Evolutionary conservation across 352 stramenopile genomes (phyloP).

Genomic region (Phytophthora vignae): DNA sequence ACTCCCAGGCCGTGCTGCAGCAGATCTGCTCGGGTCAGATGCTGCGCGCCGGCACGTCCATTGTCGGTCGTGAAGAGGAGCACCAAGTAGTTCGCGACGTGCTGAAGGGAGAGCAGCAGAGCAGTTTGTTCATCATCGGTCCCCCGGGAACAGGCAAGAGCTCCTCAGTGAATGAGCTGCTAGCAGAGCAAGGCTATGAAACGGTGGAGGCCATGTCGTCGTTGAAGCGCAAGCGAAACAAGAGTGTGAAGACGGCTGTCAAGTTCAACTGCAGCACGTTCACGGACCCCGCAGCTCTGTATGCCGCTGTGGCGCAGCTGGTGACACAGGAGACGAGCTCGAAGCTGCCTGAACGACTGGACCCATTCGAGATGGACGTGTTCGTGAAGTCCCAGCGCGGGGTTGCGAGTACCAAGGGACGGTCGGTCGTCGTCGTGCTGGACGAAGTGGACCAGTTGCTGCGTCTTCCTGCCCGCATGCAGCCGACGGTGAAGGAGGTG

Average conservation of each 20-base stretch:
- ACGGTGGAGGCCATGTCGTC: not conserved
- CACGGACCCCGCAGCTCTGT: conserved; percentile 53
- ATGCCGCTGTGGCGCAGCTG: conserved; percentile 42
- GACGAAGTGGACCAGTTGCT: conserved; percentile 78
- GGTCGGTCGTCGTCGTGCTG: conserved; percentile 52
- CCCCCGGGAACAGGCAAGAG: conserved; percentile 77
- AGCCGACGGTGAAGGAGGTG: conserved; percentile 57
- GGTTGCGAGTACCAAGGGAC: not conserved
- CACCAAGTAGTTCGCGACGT: conserved; percentile 47
- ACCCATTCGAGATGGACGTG: conserved; percentile 53
- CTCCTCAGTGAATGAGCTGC: conserved; percentile 58
- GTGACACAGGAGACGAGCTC: conserved; percentile 27
- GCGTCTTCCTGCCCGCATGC: conserved; percentile 47
- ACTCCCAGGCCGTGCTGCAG: conserved; percentile 35
- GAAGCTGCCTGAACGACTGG: conserved; percentile 44
- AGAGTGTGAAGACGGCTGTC: conserved; percentile 32
- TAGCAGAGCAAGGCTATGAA: conserved; percentile 41
- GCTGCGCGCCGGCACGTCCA: conserved; percentile 13
- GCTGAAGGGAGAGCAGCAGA: conserved; percentile 19
- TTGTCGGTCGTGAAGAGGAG: conserved; percentile 57
- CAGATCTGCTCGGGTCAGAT: conserved; percentile 40
- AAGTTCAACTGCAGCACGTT: conserved; percentile 80
- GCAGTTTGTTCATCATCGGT: conserved; percentile 71
- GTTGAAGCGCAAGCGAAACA: conserved; percentile 17
- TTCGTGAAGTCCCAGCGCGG: conserved; percentile 43